phyloP scores from a whole-genome alignment of 177 flowering plant species.

The Vitis hybrid region DNA sequence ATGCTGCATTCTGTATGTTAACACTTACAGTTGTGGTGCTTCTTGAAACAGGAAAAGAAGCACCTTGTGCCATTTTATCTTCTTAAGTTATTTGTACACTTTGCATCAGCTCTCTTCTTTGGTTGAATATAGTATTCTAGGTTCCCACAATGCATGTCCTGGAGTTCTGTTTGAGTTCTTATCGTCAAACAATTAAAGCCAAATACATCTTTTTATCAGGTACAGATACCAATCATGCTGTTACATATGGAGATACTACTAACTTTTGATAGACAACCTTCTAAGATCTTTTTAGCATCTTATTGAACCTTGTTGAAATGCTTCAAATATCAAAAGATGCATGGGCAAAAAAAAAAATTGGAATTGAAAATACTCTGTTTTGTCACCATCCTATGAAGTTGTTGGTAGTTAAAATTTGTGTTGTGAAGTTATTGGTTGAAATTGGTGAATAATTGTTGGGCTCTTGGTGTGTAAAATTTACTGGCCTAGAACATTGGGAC shows the following conservation, averaged over 20 bases:
- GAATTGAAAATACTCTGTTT: too few relatives aligned
- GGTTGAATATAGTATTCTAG: slow-evolving; percentile 8
- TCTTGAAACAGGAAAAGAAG: neutral
- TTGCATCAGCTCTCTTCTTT: neutral
- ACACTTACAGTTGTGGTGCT: slow-evolving; percentile 10
- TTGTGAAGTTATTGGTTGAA: too few relatives aligned
- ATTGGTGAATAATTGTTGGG: too few relatives aligned
- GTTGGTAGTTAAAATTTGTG: too few relatives aligned
- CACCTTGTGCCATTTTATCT: slow-evolving; percentile 3
- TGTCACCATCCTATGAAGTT: too few relatives aligned
- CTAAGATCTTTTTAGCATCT: too few relatives aligned
- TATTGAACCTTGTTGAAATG: too few relatives aligned
- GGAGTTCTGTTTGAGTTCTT: neutral
- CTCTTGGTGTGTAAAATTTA: too few relatives aligned
- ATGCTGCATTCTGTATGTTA: slow-evolving; percentile 19
- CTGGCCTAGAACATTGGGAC: too few relatives aligned
- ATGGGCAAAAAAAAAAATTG: too few relatives aligned
- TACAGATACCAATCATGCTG: slow-evolving; percentile 1
- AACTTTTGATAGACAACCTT: too few relatives aligned
- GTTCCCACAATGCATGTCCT: neutral
- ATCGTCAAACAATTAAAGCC: neutral
- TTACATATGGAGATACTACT: neutral
- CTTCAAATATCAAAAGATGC: too few relatives aligned
- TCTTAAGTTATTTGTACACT: slow-evolving; percentile 9
- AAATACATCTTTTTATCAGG: neutral